These are phyloP conservation scores for Aspergillus sp. DNA, from an alignment of 2,329 filamentous ascomycete genomes.

Conservation along the genomic window DNA sequence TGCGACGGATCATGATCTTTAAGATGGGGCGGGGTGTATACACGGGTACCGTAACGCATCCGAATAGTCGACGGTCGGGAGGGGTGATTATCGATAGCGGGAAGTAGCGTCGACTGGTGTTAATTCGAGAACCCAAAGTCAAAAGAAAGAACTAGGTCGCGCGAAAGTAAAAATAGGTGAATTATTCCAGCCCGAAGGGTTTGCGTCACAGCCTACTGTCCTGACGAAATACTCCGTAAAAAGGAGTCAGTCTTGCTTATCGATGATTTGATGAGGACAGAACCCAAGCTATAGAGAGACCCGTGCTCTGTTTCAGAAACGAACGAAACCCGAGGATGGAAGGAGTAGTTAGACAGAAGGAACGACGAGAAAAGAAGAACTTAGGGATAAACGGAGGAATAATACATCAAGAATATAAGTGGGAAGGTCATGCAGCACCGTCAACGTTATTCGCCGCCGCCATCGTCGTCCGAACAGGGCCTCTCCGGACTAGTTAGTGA, in stretches of 20 bases:
- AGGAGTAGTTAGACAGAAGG: conserved; percentile 5
- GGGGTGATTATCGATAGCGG: conserved; percentile 17
- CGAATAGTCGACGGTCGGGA: conserved; percentile 50
- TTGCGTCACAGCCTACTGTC: background rate
- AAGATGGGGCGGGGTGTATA: background rate
- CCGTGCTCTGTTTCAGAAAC: conserved; percentile 36
- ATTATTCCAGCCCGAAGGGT: background rate
- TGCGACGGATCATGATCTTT: conserved; percentile 40
- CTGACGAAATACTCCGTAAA: conserved; percentile 1
- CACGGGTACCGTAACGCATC: background rate
- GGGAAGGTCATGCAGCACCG: conserved; percentile 1
- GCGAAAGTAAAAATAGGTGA: background rate
- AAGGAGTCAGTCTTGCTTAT: background rate
- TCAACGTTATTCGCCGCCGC: background rate
- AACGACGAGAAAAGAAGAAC: background rate
- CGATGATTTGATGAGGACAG: background rate
- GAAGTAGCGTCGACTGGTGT: background rate
- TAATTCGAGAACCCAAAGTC: background rate
- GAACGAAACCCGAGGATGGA: conserved; percentile 11
- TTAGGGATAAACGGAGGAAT: background rate
- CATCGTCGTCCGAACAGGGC: background rate
- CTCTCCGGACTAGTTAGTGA: background rate
- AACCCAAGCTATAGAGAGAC: conserved; percentile 24
- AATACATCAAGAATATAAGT: background rate
- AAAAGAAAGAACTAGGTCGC: conserved; percentile 5